Percentiles rank a stretch among this genome's conserved stretches.
phyloP scores from a whole-genome alignment of 441 rosid genomes.

The Macaranga tanarius region DNA sequence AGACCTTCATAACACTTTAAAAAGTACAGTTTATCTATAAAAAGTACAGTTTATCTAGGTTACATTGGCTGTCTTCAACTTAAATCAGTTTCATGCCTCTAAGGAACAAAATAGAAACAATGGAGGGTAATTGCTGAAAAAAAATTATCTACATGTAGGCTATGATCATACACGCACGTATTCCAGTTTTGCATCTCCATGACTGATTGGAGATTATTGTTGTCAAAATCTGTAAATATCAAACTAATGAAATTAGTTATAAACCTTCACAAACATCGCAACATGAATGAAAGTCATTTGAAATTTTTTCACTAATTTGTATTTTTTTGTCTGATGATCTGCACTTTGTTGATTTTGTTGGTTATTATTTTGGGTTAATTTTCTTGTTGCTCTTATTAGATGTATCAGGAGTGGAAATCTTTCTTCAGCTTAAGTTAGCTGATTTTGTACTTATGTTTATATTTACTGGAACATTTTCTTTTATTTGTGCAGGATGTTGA shows the following conservation, averaged over 20 bases:
- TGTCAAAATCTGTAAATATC: neutral
- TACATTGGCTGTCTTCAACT: neutral
- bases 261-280: neutral
- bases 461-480: constrained; percentile 13
- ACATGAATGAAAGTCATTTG: neutral
- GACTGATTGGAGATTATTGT: constrained; percentile 1
- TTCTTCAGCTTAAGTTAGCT: constrained; percentile 8
- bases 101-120: neutral
- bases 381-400: neutral
- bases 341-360: neutral
- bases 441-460: constrained; percentile 20
- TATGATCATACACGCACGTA: neutral
- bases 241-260: neutral
- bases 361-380: neutral
- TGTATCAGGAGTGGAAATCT: neutral
- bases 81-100: neutral
- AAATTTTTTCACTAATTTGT: neutral
- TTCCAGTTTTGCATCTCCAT: neutral
- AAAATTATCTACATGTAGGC: neutral
- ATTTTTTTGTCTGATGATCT: neutral
- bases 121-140: neutral
- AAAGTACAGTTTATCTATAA: neutral
- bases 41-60: neutral
- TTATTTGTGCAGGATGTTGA: constrained; percentile 59
- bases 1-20: too few relatives aligned